Evolutionary conservation across 306 rosid genomes (phyloP), one percentile per base, ranked within the genome.

Genomic region (Crotalaria pallida): DNA sequence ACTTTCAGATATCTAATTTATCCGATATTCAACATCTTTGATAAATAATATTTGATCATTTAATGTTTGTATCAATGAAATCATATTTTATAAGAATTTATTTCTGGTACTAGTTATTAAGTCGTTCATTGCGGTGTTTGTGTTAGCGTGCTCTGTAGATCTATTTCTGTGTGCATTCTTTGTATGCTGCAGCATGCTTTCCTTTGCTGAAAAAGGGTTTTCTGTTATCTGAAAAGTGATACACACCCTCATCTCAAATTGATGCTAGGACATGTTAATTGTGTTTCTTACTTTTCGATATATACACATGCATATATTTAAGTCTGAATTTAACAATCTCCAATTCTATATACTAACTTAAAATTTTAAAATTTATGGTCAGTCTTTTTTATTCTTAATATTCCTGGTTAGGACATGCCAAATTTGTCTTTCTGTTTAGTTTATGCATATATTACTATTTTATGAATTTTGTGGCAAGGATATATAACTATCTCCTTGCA

Each of bases 371-470:
- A 70, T 65, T 78, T 72, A n/a, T 67, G 16, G 56, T 38, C 16
- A 56, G 47, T 58, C 43, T 16, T 22, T 26, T 49, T 61, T 51
- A 21, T 48, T 45, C 47, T 55, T 17, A 41, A 10, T 24, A 24
- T 8, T 68, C 50, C 33, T 60, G 51, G 29, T 19, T 67, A 34
- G 72, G 33, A 67, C 31, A 10, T 67, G 27, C 34, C 44, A 9
- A 56, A 19, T 56, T 56, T 59, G 31, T 50, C 45, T 62, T 70
- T 71, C 15, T 18, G 10, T 16, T 45, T 34, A 24, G 60, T 59
- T 33, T 29, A 19, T 58, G 75, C 44, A 61, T 71, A 43, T 57
- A 58, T 71, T 71, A 38, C 45, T 26, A 15, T 78, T 41, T 75
- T 47, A 33, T 19, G 21, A 66, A 56, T 36, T 64, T 49, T 18